Percentiles rank a stretch among this genome's conserved stretches.
Evolutionary conservation across 164 flowering plant genomes (phyloP).

Genomic region (Piper longum): DNA sequence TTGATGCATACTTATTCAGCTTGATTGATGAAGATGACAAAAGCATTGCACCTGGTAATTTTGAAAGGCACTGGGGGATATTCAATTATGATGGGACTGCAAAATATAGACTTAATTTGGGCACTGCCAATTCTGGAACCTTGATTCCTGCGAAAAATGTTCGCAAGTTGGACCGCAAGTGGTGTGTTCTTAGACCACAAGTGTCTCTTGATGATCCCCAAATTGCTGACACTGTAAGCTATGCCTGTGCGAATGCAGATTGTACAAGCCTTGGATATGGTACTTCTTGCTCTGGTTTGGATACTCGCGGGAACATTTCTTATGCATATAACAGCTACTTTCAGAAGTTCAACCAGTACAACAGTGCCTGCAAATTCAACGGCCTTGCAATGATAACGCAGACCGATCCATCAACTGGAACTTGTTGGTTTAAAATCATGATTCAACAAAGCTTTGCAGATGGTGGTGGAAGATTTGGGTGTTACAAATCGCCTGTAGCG

Average conservation of each 20-base stretch:
- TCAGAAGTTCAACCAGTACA: slow-evolving; percentile 55
- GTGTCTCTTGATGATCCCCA: slow-evolving; percentile 41
- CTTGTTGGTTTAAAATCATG: slow-evolving; percentile 52
- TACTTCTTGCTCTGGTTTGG: slow-evolving; percentile 50
- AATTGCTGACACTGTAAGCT: slow-evolving; percentile 55
- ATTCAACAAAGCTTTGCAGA: slow-evolving; percentile 35
- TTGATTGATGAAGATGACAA: slow-evolving; percentile 80
- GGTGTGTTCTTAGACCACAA: slow-evolving; percentile 64
- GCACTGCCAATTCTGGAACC: slow-evolving; percentile 39
- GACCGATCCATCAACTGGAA: slow-evolving; percentile 39
- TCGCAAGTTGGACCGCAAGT: slow-evolving; percentile 30
- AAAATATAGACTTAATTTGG: slow-evolving; percentile 61
- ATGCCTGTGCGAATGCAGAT: slow-evolving; percentile 61
- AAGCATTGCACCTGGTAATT: slow-evolving; percentile 74
- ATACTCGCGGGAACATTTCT: slow-evolving; percentile 59
- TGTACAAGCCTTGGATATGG: slow-evolving; percentile 78
- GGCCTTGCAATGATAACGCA: slow-evolving; percentile 34
- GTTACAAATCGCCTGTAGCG: not conserved
- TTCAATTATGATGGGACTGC: slow-evolving; percentile 56
- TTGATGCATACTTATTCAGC: slow-evolving; percentile 75
- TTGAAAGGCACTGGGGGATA: slow-evolving; percentile 90
- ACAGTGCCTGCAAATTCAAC: slow-evolving; percentile 55
- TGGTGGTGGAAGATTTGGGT: slow-evolving; percentile 9
- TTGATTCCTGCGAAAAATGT: slow-evolving; percentile 34
- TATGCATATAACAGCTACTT: slow-evolving; percentile 80